These are phyloP conservation scores for Ceratocystis lukuohia DNA, from an alignment of 2,329 filamentous ascomycete species.

Conservation along the genomic window DNA sequence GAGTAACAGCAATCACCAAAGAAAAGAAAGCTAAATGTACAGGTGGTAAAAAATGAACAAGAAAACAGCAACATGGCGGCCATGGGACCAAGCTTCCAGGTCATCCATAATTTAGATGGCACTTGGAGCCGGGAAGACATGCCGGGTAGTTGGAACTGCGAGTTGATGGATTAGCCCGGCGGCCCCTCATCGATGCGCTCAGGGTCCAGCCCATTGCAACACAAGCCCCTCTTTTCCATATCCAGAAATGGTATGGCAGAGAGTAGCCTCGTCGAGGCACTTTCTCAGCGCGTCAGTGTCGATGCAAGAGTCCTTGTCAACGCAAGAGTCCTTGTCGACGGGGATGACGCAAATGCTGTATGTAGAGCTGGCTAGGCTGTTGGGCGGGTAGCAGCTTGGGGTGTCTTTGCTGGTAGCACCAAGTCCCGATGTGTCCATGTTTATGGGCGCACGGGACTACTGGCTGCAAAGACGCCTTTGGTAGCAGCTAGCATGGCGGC, in stretches of 20 bases:
- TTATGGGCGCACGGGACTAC: neutral
- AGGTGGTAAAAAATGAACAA: neutral
- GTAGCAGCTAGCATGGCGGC: neutral
- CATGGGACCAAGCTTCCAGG: neutral
- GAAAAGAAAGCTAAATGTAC: neutral
- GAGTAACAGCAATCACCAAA: slow-evolving; percentile 7
- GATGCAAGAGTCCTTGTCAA: neutral
- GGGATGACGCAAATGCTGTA: neutral
- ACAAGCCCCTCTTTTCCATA: neutral
- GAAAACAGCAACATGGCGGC: neutral
- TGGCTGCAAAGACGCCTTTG: neutral
- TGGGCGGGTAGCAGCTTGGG: neutral
- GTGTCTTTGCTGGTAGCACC: neutral
- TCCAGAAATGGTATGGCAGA: neutral
- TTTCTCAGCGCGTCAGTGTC: neutral
- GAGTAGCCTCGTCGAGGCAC: neutral
- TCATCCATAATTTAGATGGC: neutral
- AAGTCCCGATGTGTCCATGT: neutral
- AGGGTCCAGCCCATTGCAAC: neutral
- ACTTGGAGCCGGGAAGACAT: neutral
- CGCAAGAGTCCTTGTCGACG: neutral
- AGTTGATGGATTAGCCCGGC: neutral
- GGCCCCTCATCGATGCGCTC: neutral
- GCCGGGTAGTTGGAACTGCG: neutral
- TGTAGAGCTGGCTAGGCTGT: neutral